phyloP scores from a whole-genome alignment of 2,329 filamentous ascomycete genomes.

The Diaporthe destruens region DNA sequence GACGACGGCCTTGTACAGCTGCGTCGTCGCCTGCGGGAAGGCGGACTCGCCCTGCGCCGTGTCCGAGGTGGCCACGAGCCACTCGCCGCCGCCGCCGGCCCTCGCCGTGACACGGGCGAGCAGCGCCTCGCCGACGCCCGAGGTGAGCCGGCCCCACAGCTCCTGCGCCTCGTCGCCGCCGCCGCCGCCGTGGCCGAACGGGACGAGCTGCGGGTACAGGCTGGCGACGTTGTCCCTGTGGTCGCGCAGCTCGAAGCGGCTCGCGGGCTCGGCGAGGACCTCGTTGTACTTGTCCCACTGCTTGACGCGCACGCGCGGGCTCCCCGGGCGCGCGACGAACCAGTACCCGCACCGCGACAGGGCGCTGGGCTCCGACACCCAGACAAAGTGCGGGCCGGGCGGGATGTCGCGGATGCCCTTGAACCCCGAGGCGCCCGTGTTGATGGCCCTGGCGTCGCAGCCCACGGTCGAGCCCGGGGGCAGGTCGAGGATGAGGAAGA shows the following conservation, averaged over 20 bases:
- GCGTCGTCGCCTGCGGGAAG: conserved; percentile 55
- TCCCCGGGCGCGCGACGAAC: conserved; percentile 57
- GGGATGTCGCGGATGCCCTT: conserved; percentile 68
- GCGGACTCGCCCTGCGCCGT: conserved; percentile 59
- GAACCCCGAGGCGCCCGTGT: conserved; percentile 57
- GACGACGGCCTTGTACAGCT: conserved; percentile 48
- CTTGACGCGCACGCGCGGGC: conserved; percentile 58
- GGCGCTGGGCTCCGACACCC: conserved; percentile 64
- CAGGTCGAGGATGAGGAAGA: conserved; percentile 65
- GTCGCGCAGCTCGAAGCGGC: conserved; percentile 58
- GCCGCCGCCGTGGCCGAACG: conserved; percentile 55
- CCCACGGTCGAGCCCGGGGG: conserved; percentile 65
- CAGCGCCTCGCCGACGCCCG: conserved; percentile 58
- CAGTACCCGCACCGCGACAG: conserved; percentile 70
- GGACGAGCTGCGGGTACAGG: conserved; percentile 57
- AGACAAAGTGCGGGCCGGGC: conserved; percentile 69
- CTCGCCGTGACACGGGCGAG: conserved; percentile 62
- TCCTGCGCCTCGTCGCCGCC: conserved; percentile 46
- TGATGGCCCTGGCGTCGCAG: conserved; percentile 65
- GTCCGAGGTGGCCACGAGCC: conserved; percentile 68
- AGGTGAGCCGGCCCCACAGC: conserved; percentile 67
- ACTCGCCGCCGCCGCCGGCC: conserved; percentile 54
- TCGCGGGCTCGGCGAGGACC: conserved; percentile 61
- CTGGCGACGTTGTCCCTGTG: conserved; percentile 57
- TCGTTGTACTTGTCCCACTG: conserved; percentile 71